A percentile compares a stretch with the other conserved stretches of the same genome.
These are phyloP conservation scores for Tulasnella sp. DNA, from an alignment of 768 basidiomycete species.

Conservation along the genomic window DNA sequence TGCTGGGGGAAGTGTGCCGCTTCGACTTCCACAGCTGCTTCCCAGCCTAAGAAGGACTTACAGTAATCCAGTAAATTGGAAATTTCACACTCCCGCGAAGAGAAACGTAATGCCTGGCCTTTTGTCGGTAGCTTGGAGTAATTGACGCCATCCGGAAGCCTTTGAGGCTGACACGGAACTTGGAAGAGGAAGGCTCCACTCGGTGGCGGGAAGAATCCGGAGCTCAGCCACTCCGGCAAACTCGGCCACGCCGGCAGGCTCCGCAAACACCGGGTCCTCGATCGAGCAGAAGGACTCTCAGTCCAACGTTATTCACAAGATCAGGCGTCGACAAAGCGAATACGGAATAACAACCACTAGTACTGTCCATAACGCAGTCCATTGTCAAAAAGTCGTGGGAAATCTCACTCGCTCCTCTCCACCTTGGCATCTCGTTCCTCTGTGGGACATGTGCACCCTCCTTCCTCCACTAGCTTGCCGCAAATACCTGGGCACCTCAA, in stretches of 20 bases:
- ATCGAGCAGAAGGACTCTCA: background rate
- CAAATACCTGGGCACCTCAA: constrained; percentile 15
- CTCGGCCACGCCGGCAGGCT: background rate
- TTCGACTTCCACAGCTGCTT: background rate
- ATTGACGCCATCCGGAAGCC: background rate
- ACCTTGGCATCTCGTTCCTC: background rate
- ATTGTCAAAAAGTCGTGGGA: background rate
- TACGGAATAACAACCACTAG: background rate
- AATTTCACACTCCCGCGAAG: background rate
- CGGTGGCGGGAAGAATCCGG: background rate
- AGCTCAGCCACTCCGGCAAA: background rate
- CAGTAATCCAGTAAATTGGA: background rate
- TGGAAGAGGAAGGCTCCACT: background rate
- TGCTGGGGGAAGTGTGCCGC: background rate
- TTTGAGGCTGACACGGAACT: background rate
- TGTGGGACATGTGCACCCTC: background rate
- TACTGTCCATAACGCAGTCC: background rate
- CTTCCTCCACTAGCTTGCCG: background rate
- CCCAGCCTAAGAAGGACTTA: background rate
- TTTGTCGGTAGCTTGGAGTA: background rate
- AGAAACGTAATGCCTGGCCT: background rate
- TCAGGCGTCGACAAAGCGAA: background rate
- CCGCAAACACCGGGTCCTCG: background rate
- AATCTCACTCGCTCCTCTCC: background rate
- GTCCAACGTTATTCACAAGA: background rate